Percentiles rank a stretch among this genome's conserved stretches.
phyloP scores from a whole-genome alignment of 352 stramenopile genomes.

The Phytopythium litorale region DNA sequence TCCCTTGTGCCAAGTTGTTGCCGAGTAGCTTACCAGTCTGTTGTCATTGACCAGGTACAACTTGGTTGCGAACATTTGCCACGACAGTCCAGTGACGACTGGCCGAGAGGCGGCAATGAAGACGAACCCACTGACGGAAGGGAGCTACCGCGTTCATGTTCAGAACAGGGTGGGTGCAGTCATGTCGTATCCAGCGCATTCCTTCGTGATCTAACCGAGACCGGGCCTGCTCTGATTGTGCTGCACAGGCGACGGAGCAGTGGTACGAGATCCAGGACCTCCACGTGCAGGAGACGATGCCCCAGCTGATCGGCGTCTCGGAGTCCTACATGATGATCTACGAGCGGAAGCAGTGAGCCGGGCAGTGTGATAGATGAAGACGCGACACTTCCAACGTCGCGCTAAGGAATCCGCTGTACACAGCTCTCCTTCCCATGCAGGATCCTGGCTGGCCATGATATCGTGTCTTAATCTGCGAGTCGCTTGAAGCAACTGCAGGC shows the following conservation, averaged over 20 bases:
- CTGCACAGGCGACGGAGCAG: constrained; percentile 84
- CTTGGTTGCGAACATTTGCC: constrained; percentile 97
- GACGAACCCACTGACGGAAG: constrained; percentile 93
- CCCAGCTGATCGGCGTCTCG: constrained; percentile 97
- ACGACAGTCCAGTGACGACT: constrained; percentile 93
- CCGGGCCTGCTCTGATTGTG: constrained; percentile 4
- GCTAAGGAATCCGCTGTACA: neutral
- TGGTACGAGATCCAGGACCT: constrained; percentile 99
- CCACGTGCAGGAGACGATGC: constrained; percentile 96
- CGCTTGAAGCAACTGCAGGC: neutral
- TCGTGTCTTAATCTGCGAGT: neutral
- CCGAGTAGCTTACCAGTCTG: neutral
- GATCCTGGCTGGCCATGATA: neutral
- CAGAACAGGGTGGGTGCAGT: constrained; percentile 81
- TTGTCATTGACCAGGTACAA: constrained; percentile 91
- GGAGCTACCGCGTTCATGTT: constrained; percentile 95
- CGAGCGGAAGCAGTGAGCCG: constrained; percentile 63
- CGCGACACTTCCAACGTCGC: neutral
- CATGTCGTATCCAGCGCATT: neutral
- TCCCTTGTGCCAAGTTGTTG: neutral
- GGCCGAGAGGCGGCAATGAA: constrained; percentile 86
- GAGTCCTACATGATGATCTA: constrained; percentile 93
- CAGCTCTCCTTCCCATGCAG: neutral
- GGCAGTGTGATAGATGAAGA: neutral
- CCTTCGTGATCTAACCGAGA: neutral